Conservation (phyloP, 768 basidiomycete species). For the Boletus sp. region DNA sequence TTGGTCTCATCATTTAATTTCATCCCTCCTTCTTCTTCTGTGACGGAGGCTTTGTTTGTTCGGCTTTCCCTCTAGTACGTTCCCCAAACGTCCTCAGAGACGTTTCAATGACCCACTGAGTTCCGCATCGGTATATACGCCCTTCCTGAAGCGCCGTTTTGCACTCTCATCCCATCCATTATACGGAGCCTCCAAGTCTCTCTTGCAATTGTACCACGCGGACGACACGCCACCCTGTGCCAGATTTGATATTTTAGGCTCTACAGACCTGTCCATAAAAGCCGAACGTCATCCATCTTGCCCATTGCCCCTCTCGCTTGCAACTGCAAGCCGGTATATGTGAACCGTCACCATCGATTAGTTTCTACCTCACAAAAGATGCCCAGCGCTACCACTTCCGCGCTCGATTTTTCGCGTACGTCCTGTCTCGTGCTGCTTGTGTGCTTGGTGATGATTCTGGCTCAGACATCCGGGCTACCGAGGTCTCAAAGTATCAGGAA, state of each 20-base stretch:
- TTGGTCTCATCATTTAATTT: conserved; percentile 32
- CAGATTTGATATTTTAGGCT: conserved; percentile 31
- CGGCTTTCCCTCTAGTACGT: conserved; percentile 25
- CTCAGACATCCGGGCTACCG: conserved; percentile 22
- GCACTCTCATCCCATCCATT: conserved; percentile 19
- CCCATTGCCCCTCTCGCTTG: conserved; percentile 33
- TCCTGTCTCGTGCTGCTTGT: background rate
- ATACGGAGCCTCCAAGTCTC: conserved; percentile 14
- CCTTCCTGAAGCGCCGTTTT: conserved; percentile 11
- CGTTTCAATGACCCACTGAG: conserved; percentile 28
- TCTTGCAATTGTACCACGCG: conserved; percentile 25
- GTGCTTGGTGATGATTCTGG: background rate
- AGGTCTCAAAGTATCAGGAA: conserved; percentile 22
- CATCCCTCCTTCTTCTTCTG: conserved; percentile 28
- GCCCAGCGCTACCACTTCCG: conserved; percentile 13
- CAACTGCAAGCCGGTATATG: conserved; percentile 24
- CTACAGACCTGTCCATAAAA: conserved; percentile 21
- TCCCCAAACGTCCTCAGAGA: conserved; percentile 25
- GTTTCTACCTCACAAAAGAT: conserved; percentile 11
- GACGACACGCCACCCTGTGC: conserved; percentile 31
- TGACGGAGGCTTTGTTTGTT: conserved; percentile 28
- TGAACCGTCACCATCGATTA: conserved; percentile 11
- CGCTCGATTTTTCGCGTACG: conserved; percentile 28
- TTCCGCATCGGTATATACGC: conserved; percentile 31
- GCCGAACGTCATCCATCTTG: conserved; percentile 24